phyloP scores from a whole-genome alignment of 2,329 filamentous ascomycete species.

The Tolypocladium amazonense region DNA sequence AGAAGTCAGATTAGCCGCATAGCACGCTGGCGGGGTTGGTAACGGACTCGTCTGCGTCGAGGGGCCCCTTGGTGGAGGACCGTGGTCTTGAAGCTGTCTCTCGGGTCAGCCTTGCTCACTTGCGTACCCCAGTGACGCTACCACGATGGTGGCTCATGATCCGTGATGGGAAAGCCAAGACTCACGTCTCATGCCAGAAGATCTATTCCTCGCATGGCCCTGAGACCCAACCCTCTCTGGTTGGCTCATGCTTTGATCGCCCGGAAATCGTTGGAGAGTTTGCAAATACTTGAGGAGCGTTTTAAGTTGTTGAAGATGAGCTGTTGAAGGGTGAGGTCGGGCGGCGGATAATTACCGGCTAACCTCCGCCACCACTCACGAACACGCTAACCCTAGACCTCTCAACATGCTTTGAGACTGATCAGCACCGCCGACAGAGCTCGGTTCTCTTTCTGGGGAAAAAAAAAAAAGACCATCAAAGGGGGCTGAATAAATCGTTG shows the following conservation, averaged over 20 bases:
- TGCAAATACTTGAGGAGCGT: not conserved
- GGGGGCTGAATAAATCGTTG: no score
- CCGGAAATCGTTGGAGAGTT: not conserved
- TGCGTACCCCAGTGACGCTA: not conserved
- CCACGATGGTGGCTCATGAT: not conserved
- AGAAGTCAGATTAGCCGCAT: not conserved
- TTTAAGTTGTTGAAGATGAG: not conserved
- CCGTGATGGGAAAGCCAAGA: not conserved
- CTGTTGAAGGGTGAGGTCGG: not conserved
- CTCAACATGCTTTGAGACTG: no score
- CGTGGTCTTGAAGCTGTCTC: slow-evolving; percentile 7
- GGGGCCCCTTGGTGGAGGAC: slow-evolving; percentile 6
- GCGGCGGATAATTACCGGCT: not conserved
- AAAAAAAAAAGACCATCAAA: no score
- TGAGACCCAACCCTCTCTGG: not conserved
- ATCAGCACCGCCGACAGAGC: no score
- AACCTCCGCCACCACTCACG: not conserved
- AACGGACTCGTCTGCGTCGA: slow-evolving; percentile 5
- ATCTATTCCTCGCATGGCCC: slow-evolving; percentile 4
- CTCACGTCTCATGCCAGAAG: slow-evolving; percentile 5
- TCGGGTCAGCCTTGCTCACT: not conserved
- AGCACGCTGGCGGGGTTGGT: no score
- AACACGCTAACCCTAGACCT: no score
- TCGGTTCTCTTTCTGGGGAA: no score
- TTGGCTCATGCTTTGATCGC: slow-evolving; percentile 1